A percentile compares a stretch with the other conserved stretches of the same genome.
Evolutionary conservation across 164 flowering plant genomes (phyloP).

Genomic region (Magnolia changhungtana): DNA sequence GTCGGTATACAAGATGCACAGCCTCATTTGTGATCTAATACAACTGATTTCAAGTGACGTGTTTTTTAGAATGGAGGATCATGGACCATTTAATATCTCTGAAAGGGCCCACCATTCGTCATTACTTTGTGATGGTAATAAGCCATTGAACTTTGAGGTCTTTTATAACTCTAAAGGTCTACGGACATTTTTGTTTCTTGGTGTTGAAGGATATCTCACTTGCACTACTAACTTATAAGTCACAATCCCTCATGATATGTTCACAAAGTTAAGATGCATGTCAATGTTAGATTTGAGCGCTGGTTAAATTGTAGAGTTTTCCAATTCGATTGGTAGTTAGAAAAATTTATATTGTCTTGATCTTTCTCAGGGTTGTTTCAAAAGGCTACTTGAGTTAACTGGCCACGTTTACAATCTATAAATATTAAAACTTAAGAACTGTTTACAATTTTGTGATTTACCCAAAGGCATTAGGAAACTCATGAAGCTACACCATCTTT

Average conservation of each 20-base stretch:
- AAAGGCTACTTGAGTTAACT: constrained; percentile 6
- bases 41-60: not conserved
- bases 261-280: not conserved
- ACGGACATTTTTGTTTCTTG: not conserved
- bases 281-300: constrained; percentile 4
- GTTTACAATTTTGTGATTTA: not conserved
- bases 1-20: constrained; percentile 10
- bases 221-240: not conserved
- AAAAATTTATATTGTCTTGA: constrained; percentile 13
- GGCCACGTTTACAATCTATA: not conserved
- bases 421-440: not conserved
- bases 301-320: not conserved
- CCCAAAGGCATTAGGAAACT: constrained; percentile 11
- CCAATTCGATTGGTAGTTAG: constrained; percentile 7
- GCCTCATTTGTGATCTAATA: constrained; percentile 4
- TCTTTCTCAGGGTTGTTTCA: not conserved
- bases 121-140: not conserved
- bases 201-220: not conserved
- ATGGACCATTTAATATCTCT: not conserved
- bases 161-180: not conserved
- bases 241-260: not conserved
- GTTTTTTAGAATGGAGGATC: not conserved
- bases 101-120: constrained; percentile 5
- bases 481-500: constrained; percentile 8
- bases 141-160: not conserved